These are phyloP conservation scores for Leishmania amazonensis DNA, from an alignment of 208 protist genomes.

Conservation along the genomic window DNA sequence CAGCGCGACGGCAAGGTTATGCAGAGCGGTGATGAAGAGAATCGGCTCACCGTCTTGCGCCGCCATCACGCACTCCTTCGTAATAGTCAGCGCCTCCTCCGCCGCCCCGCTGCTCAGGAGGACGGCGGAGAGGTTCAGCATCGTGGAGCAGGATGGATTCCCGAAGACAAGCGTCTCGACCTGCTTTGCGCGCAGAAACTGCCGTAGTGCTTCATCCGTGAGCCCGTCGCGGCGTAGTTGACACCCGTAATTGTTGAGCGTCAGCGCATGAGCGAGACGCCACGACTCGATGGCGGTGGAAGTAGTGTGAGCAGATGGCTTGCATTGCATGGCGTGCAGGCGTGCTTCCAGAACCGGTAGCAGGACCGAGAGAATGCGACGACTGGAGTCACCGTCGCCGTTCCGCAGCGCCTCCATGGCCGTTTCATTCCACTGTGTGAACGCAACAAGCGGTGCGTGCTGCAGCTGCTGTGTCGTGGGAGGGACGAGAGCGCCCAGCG, in stretches of 20 bases:
- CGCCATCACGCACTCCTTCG: slow-evolving; percentile 61
- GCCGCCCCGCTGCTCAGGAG: slow-evolving; percentile 52
- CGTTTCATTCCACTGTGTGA: slow-evolving; percentile 65
- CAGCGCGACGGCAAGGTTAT: slow-evolving; percentile 84
- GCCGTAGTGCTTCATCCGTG: slow-evolving; percentile 46
- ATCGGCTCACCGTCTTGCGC: slow-evolving; percentile 59
- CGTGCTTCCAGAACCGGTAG: slow-evolving; percentile 18
- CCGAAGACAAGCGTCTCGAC: slow-evolving; percentile 66
- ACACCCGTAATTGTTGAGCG: slow-evolving; percentile 86
- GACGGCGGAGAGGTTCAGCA: slow-evolving; percentile 87
- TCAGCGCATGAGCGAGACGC: slow-evolving; percentile 68
- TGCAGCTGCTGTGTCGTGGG: slow-evolving; percentile 1
- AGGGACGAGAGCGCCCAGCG: not conserved
- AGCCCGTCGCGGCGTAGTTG: slow-evolving; percentile 62
- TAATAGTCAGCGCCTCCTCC: slow-evolving; percentile 65
- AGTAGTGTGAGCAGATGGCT: slow-evolving; percentile 4
- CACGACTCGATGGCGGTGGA: slow-evolving; percentile 24
- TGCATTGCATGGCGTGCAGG: slow-evolving; percentile 5
- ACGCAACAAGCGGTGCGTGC: slow-evolving; percentile 28
- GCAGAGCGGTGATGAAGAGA: slow-evolving; percentile 77
- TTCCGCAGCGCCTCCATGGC: slow-evolving; percentile 67
- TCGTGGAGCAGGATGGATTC: slow-evolving; percentile 79
- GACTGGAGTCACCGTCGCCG: slow-evolving; percentile 45
- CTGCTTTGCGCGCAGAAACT: slow-evolving; percentile 50
- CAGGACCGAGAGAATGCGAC: slow-evolving; percentile 18